Percentiles rank a stretch among this genome's conserved stretches.
Evolutionary conservation across 345 rosid genomes (phyloP).

Genomic region (Syzygium grande): DNA sequence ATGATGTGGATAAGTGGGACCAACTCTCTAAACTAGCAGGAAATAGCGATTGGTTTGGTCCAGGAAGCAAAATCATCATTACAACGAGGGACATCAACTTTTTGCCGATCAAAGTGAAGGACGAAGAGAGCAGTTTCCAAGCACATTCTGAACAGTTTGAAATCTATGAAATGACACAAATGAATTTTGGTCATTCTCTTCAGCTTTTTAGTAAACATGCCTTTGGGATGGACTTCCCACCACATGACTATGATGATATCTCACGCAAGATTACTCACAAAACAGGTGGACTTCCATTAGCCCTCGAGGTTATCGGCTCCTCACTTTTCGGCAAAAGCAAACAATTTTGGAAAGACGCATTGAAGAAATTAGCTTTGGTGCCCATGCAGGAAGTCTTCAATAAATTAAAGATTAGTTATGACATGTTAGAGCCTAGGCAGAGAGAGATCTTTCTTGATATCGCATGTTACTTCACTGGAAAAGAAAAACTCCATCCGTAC

Average conservation of each 20-base stretch:
- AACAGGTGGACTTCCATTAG: background rate
- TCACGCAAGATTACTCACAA: background rate
- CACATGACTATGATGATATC: background rate
- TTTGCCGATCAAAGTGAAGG: background rate
- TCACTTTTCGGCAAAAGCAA: background rate
- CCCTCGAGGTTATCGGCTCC: background rate
- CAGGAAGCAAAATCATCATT: background rate
- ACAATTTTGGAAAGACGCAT: background rate
- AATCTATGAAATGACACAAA: background rate
- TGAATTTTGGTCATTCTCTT: background rate
- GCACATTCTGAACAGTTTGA: background rate
- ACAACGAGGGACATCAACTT: background rate
- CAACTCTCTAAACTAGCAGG: background rate
- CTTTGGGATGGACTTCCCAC: background rate
- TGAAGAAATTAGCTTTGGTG: background rate
- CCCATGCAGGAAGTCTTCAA: background rate
- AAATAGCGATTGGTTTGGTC: background rate
- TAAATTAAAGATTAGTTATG: background rate
- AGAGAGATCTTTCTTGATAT: background rate
- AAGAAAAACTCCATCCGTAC: background rate
- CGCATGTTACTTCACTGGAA: background rate
- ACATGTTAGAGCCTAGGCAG: background rate
- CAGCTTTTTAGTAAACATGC: background rate
- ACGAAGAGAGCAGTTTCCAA: background rate
- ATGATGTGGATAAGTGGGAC: background rate